These are phyloP conservation scores for Umbelopsis ramanniana DNA, from an alignment of 192 early-diverging fungal genomes.

Conservation along the genomic window DNA sequence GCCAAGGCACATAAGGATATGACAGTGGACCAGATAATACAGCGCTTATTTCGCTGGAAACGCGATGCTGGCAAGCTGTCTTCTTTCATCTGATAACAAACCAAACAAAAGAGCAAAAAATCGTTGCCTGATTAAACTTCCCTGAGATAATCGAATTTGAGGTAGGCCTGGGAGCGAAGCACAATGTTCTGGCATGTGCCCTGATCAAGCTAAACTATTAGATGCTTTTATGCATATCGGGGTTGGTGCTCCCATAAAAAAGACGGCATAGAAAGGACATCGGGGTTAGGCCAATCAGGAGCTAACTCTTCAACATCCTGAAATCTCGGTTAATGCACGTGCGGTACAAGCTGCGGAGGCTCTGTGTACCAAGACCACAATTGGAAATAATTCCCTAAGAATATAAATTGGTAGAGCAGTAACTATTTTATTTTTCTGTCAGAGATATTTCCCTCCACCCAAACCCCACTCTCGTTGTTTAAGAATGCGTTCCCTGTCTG, in stretches of 20 bases:
- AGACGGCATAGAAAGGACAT: background rate
- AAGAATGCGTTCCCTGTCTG: conserved; percentile 16
- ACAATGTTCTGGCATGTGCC: conserved; percentile 6
- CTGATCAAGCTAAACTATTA: background rate
- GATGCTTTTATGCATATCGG: background rate
- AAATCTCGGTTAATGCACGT: background rate
- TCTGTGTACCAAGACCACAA: background rate
- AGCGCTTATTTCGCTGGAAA: background rate
- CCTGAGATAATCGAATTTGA: background rate
- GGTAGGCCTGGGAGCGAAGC: too few species aligned
- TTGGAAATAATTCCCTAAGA: conserved; percentile 3
- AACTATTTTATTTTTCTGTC: background rate
- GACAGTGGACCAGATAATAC: background rate
- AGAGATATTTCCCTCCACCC: background rate
- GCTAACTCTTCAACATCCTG: background rate
- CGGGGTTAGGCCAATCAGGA: background rate
- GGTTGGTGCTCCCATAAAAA: background rate
- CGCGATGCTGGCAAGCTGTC: background rate
- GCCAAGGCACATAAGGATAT: background rate
- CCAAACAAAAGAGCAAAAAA: background rate
- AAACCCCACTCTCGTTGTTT: background rate
- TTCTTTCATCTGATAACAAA: background rate
- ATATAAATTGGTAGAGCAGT: background rate
- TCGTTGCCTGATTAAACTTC: background rate
- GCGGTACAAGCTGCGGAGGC: background rate